Evolutionary conservation across 1,284 basidiomycete species (phyloP), one percentile per base, ranked within the genome.

Genomic region (Leccinum pachyderme): DNA sequence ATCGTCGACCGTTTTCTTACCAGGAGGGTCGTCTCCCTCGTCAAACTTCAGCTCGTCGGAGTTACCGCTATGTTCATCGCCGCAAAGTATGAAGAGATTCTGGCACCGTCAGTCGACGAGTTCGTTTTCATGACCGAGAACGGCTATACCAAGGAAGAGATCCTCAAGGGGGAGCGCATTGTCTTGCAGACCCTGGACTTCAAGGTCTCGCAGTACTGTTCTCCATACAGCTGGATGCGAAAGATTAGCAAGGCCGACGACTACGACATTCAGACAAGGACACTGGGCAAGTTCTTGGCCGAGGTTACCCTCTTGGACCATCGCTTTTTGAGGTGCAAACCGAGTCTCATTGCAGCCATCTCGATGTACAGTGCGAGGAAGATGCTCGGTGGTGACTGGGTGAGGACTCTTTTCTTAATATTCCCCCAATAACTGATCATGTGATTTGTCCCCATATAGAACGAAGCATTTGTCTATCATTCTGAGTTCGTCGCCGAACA

Each of bases 221-320:
- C 96, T 47, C 97, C 97, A 2, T 99, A 99, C 78, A 95, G 92
- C 70, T 99, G 97, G 97, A 95, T 99, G 79, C 87, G 97, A 61
- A 89, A 90, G 66, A 99, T 99, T 73, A 96, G 93, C 79, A 98
- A 96, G 74, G 97, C 97, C 28, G 97, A 99, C 76, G 93, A 98
- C 74, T 99, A 99, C 72, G 95, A 99, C 71, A 89, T 99, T 65
- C 96, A 98, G 73, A 99, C 96, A 6, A 81, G 97, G 57, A 99
- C 97, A 11, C 77, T 99, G 54, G 90, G 92, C 79, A 99, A 99
- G 75, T 99, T 98, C 80, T 76, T 99, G 70, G 96, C 95, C 69
- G 97, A 99, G 75, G 91, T 97, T 47, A 97, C 95, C 7, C 79
- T 99, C 51, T 78, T 99, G 57, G 96, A 99, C 72, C 77, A 97